Evolutionary conservation across 805 yeast species (phyloP), one percentile per base, ranked within the genome.

Genomic region (Candida lessepsii): DNA sequence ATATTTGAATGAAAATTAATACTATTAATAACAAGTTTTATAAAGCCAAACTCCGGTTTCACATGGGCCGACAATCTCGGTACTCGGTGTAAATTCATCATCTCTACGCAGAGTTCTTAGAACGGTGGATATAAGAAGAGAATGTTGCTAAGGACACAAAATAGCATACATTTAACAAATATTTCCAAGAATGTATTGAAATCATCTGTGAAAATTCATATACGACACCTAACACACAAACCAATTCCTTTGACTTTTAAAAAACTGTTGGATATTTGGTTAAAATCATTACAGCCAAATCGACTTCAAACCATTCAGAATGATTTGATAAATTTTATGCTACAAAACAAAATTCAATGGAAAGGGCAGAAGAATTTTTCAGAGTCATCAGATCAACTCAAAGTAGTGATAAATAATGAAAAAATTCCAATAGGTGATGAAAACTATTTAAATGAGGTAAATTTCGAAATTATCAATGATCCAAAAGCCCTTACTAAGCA

Each of bases 401-500:
- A 25, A 5, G 29, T 34, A 4, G 24, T 7, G 5, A 65, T 52
- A 9, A 51, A 35, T 1, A 51, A 46, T 31, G 48, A 44, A 10
- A 41, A 49, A 19, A 48, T 56, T 1, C 39, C 45, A 6, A 50
- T 65, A 8, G 67, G 59, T 46, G 37, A 48, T 3, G 43, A 45
- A 5, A 61, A 66, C 41, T 42, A 46, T 40, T 60, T 70, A 27
- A 70, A 66, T 41, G 70, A 67, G 43, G 48, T 70, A 14, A 48
- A 53, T 14, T 58, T 68, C 27, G 56, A 55, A 21, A 51, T 70
- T 15, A 45, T 44, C 15, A 63, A 67, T 39, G 46, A 53, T 39
- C 45, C 56, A 4, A 26, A 25, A 1, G 47, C 41, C 9, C 50
- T 52, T 8, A 54, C 61, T 1, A 73, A 61, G 42, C 65, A 75